These are phyloP conservation scores for Silene noctiflora DNA, from an alignment of 179 eudicot genomes.

Conservation along the genomic window DNA sequence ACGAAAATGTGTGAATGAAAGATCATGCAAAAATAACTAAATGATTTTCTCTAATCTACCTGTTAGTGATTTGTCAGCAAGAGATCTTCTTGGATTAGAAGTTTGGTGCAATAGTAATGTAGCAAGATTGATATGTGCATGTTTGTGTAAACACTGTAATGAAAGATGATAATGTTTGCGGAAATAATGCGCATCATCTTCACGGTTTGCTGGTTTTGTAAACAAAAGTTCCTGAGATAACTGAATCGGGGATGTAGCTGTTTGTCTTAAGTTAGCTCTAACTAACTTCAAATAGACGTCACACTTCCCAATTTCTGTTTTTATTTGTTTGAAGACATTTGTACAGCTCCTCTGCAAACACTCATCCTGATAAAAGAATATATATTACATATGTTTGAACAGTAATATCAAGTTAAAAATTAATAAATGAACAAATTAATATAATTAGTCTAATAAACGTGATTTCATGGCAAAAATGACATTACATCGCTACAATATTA, in stretches of 20 bases:
- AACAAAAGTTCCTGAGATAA: conserved; percentile 21
- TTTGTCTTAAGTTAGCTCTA: conserved; percentile 1
- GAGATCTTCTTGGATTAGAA: conserved; percentile 43
- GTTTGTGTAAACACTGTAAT: conserved; percentile 1
- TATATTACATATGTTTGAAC: background rate
- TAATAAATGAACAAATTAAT: too few relatives aligned
- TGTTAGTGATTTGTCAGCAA: conserved; percentile 21
- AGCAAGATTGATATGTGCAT: conserved; percentile 15
- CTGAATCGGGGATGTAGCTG: conserved; percentile 13
- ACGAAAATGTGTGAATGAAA: background rate
- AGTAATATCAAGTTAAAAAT: background rate
- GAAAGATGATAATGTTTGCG: conserved; percentile 15
- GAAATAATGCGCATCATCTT: conserved; percentile 36
- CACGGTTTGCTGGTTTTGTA: conserved; percentile 29
- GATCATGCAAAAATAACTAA: conserved; percentile 4
- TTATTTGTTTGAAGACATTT: conserved; percentile 37
- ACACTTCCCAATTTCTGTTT: conserved; percentile 22
- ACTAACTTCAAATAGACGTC: conserved; percentile 24
- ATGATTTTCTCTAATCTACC: background rate
- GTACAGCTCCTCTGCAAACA: conserved; percentile 34
- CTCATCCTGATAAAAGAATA: conserved; percentile 32
- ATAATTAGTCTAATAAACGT: too few relatives aligned
- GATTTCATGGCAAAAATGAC: background rate
- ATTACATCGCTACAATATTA: too few relatives aligned
- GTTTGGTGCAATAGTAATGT: conserved; percentile 23